Evolutionary conservation across 1,284 basidiomycete genomes (phyloP).

Genomic region (Moesziomyces sp.): DNA sequence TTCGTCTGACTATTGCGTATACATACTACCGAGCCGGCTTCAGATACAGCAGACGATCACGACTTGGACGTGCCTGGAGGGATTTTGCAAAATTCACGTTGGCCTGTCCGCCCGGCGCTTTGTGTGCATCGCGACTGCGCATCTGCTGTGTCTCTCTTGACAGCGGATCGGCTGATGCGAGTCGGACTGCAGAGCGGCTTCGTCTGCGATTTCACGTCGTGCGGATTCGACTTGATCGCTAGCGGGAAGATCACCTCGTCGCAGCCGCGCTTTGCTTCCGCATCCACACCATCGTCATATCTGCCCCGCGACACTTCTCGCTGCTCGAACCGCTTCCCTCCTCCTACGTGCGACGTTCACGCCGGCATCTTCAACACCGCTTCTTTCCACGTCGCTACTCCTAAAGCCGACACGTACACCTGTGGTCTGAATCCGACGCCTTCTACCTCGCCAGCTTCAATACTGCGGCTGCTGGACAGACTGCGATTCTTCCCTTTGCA

Average conservation of each 20-base stretch:
- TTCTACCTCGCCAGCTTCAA: background rate
- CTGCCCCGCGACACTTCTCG: background rate
- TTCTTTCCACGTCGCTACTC: background rate
- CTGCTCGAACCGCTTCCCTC: background rate
- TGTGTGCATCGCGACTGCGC: background rate
- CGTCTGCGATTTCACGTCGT: background rate
- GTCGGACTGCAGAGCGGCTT: no score
- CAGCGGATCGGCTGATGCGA: no score
- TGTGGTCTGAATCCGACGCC: background rate
- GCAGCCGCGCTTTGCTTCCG: background rate
- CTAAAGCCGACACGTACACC: background rate
- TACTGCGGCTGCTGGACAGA: background rate
- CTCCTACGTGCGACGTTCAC: background rate
- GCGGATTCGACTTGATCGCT: background rate
- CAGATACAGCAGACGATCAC: conserved; percentile 6
- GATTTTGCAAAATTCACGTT: conserved; percentile 1
- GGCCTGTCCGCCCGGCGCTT: conserved; percentile 10
- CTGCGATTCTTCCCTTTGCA: background rate
- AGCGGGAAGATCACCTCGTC: background rate
- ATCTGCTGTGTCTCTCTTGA: no score
- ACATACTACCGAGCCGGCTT: background rate
- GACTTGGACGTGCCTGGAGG: background rate
- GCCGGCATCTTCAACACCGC: background rate
- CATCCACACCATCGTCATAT: background rate
- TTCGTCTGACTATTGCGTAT: background rate